Conservation (phyloP, 1,284 basidiomycete genomes). For the Apiotrichum montevideense region DNA sequence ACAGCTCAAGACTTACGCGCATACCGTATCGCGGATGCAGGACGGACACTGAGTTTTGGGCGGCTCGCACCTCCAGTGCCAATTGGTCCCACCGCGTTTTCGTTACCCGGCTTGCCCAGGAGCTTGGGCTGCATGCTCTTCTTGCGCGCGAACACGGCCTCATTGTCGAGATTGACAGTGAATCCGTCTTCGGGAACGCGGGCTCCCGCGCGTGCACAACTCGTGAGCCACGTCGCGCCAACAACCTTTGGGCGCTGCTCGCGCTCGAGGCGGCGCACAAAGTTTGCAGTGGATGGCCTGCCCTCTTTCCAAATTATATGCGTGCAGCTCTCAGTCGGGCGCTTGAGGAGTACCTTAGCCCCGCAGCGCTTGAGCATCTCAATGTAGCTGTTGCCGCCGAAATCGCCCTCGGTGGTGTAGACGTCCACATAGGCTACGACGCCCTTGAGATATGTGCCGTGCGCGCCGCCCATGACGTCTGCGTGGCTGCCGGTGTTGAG, state of each 20-base stretch:
- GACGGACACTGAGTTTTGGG: too few relatives aligned
- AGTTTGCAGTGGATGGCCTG: constrained; percentile 64
- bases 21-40: not conserved
- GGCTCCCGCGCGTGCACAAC: constrained; percentile 65
- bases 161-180: constrained; percentile 61
- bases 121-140: constrained; percentile 55
- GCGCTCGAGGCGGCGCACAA: constrained; percentile 56
- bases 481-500: not conserved
- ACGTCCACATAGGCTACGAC: constrained; percentile 88
- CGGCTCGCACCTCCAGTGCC: too few relatives aligned
- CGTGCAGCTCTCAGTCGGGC: constrained; percentile 57
- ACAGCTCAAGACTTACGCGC: not conserved
- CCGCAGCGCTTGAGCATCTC: constrained; percentile 77
- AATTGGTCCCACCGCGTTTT: too few relatives aligned
- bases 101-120: too few relatives aligned
- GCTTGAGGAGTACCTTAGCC: constrained; percentile 63
- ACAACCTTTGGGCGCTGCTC: constrained; percentile 60
- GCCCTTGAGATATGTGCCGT: constrained; percentile 53
- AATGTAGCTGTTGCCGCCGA: constrained; percentile 72
- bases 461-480: not conserved
- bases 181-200: constrained; percentile 63
- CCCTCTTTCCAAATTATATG: constrained; percentile 91
- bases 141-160: constrained; percentile 59
- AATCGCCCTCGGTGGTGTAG: constrained; percentile 74
- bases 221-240: constrained; percentile 86